Conservation (phyloP, 257 asterid genomes). For the Phtheirospermum japonicum region DNA sequence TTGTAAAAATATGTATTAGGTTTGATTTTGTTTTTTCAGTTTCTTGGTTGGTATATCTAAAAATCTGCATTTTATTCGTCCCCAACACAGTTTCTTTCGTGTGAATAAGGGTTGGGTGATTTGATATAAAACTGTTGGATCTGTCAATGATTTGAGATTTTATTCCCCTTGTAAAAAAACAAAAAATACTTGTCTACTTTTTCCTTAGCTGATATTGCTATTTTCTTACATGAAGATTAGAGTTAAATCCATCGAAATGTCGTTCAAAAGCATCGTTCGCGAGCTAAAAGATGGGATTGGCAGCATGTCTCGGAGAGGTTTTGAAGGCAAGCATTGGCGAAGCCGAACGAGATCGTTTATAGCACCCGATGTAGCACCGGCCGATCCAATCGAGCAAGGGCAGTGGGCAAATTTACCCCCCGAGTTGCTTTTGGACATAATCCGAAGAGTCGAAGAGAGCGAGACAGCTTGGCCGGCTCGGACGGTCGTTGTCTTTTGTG, state of each 20-base stretch:
- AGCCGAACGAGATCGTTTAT: constrained; percentile 55
- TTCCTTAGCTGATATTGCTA: constrained; percentile 5
- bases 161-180: not conserved
- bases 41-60: constrained; percentile 24
- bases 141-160: not conserved
- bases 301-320: constrained; percentile 61
- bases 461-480: constrained; percentile 95
- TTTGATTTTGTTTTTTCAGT: not conserved
- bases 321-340: constrained; percentile 68
- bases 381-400: constrained; percentile 70
- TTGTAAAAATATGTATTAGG: not conserved
- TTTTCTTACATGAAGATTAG: not conserved
- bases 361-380: constrained; percentile 74
- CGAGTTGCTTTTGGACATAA: constrained; percentile 79
- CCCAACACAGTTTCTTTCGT: constrained; percentile 1
- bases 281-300: constrained; percentile 81
- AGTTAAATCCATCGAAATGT: constrained; percentile 51
- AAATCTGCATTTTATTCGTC: constrained; percentile 10
- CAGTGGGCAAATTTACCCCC: constrained; percentile 94
- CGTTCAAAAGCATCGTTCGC: constrained; percentile 76
- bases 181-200: not conserved
- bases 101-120: constrained; percentile 2
- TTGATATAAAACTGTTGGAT: constrained; percentile 12
- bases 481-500: constrained; percentile 76
- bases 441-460: constrained; percentile 83